Conservation (phyloP, 148 eudicot species). For the Silene uniflora region DNA sequence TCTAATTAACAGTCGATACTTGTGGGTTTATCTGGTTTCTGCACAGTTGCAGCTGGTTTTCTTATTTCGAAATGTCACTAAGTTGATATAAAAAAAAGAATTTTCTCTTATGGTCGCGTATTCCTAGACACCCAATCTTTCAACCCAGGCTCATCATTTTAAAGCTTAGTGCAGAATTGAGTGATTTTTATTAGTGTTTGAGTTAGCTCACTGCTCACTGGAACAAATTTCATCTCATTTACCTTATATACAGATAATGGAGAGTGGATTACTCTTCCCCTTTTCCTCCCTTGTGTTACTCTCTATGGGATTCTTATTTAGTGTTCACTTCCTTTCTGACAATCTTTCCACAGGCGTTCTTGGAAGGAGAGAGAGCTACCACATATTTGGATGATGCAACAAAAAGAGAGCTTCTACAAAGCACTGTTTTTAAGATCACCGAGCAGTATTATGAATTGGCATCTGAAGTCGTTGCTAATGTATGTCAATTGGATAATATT, state of each 20-base stretch:
- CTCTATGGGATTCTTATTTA: background rate
- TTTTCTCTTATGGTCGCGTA: too few species aligned
- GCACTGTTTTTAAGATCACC: constrained; percentile 71
- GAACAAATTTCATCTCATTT: background rate
- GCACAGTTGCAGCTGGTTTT: background rate
- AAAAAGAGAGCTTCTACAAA: constrained; percentile 51
- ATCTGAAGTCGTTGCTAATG: constrained; percentile 61
- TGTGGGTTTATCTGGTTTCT: background rate
- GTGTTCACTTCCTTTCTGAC: background rate
- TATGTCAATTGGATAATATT: constrained; percentile 7
- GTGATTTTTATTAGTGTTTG: background rate
- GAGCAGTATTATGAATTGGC: constrained; percentile 63
- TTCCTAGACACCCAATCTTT: too few species aligned
- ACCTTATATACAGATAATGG: background rate
- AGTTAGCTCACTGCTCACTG: background rate
- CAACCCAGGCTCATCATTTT: too few species aligned
- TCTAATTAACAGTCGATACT: too few species aligned
- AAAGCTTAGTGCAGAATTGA: too few species aligned
- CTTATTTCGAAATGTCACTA: background rate
- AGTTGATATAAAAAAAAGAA: background rate
- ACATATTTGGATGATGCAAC: constrained; percentile 51
- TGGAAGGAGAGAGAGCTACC: constrained; percentile 74
- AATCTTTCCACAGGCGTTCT: constrained; percentile 44
- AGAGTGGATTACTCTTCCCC: background rate
- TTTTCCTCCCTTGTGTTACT: background rate